phyloP scores from a whole-genome alignment of 106 monocot species.

The Phalaenopsis aphrodite region DNA sequence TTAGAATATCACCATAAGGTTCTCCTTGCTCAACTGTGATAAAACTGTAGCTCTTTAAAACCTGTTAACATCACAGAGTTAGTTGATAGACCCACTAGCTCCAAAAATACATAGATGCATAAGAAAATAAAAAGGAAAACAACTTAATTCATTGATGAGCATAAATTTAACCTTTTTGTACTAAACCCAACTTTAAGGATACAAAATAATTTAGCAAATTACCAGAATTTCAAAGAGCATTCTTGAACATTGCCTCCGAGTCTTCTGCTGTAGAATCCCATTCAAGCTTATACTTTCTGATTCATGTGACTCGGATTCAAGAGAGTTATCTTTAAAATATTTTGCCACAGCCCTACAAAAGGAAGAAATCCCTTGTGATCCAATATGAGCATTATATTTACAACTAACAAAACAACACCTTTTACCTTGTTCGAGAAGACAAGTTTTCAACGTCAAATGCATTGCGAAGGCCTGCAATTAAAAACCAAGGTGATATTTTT shows the following conservation, averaged over 20 bases:
- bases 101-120: neutral
- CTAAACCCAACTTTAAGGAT: neutral
- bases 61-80: neutral
- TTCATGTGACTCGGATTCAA: neutral
- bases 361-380: neutral
- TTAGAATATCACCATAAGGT: constrained; percentile 66
- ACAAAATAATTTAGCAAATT: neutral
- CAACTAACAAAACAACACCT: neutral
- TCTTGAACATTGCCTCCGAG: constrained; percentile 1
- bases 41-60: constrained; percentile 16
- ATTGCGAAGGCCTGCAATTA: neutral
- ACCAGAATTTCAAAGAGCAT: constrained; percentile 16
- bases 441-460: neutral
- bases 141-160: neutral
- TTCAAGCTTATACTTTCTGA: constrained; percentile 3
- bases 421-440: constrained; percentile 8
- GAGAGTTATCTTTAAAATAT: constrained; percentile 1
- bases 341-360: constrained; percentile 9
- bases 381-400: neutral
- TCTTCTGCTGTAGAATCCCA: constrained; percentile 4
- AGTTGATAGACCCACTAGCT: neutral
- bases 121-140: neutral
- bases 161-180: too few relatives aligned
- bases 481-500: neutral
- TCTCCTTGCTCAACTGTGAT: constrained; percentile 66